A percentile compares a stretch with the other conserved stretches of the same genome.
These are phyloP conservation scores for Secale cereale DNA, from an alignment of 176 grass and related monocot species.

Conservation along the genomic window DNA sequence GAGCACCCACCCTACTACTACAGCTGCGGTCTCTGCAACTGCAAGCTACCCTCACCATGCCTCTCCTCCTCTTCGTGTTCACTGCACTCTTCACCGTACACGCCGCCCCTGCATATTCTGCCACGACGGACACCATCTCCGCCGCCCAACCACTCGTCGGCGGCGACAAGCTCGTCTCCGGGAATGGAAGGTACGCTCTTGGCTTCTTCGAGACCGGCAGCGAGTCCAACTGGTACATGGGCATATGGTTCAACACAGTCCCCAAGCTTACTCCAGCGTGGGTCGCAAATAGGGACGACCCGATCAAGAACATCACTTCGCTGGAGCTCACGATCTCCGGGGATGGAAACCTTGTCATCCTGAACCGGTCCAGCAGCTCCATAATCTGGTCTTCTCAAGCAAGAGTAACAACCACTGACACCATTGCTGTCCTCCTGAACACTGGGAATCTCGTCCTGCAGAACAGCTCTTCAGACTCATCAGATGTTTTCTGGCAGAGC, in stretches of 20 bases:
- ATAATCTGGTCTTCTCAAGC: constrained; percentile 31
- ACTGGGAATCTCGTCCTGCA: constrained; percentile 43
- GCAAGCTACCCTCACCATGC: neutral
- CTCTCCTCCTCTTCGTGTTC: neutral
- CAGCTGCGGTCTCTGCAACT: neutral
- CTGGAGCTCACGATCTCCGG: constrained; percentile 15
- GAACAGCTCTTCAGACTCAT: neutral
- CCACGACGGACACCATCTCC: constrained; percentile 7
- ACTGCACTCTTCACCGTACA: constrained; percentile 7
- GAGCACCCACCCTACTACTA: neutral
- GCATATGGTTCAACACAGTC: constrained; percentile 43
- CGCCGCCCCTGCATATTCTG: neutral
- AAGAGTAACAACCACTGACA: neutral
- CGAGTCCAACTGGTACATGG: constrained; percentile 37
- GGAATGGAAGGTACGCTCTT: constrained; percentile 17
- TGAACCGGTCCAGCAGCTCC: neutral
- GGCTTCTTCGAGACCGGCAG: constrained; percentile 26
- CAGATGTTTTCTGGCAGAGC: constrained; percentile 48
- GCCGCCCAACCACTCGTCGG: neutral
- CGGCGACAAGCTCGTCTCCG: constrained; percentile 29
- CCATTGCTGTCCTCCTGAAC: constrained; percentile 17
- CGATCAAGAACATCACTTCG: constrained; percentile 4
- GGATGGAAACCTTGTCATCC: constrained; percentile 35
- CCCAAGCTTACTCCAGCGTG: constrained; percentile 28
- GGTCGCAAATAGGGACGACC: constrained; percentile 36